A percentile compares a stretch with the other conserved stretches of the same genome.
Conservation (phyloP, 208 protist species). For the Leishmania braziliensis region DNA sequence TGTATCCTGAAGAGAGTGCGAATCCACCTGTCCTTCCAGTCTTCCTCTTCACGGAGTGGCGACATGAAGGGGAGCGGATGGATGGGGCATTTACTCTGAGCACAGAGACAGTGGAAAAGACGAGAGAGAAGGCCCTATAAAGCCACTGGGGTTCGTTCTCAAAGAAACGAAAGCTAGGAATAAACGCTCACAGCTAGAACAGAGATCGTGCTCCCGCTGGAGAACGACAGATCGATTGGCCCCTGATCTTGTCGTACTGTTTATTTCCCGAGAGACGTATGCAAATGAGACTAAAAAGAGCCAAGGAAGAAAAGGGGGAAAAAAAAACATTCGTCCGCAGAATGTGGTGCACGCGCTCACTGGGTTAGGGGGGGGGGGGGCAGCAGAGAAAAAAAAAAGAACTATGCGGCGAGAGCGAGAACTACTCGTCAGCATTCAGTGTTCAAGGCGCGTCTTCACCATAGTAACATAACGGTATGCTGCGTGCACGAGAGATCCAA, state of each 20-base stretch:
- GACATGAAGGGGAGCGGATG: no score
- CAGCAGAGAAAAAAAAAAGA: background rate
- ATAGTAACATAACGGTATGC: background rate
- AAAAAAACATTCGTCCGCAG: background rate
- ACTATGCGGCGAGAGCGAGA: background rate
- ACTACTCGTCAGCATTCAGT: background rate
- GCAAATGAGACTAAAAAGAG: background rate
- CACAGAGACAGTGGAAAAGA: background rate
- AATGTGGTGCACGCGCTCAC: background rate
- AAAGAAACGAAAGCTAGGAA: background rate
- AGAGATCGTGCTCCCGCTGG: background rate
- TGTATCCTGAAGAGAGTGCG: background rate
- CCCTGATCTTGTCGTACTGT: background rate
- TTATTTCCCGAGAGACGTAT: background rate
- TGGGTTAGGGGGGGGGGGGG: background rate
- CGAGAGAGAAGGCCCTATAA: background rate
- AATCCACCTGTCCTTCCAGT: background rate
- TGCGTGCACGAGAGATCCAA: background rate
- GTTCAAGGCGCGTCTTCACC: background rate
- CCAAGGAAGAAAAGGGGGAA: background rate
- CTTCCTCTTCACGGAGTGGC: no score
- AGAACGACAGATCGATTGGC: background rate
- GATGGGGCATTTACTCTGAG: background rate
- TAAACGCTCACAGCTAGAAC: background rate
- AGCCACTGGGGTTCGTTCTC: background rate